These are phyloP conservation scores for Calonectria pseudoreteaudii DNA, from an alignment of 2,329 filamentous ascomycete genomes.

Conservation along the genomic window DNA sequence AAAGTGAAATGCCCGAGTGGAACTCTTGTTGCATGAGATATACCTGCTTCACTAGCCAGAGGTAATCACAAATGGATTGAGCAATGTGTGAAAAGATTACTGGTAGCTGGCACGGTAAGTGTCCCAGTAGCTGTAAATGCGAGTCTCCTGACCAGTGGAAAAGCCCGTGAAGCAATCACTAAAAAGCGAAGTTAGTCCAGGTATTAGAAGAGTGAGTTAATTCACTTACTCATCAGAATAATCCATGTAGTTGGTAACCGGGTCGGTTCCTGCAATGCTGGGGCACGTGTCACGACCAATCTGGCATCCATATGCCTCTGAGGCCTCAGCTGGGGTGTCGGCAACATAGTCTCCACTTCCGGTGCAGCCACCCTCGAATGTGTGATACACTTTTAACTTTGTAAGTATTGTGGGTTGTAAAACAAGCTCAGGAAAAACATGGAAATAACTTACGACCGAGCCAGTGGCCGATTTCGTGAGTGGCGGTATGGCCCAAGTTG, in stretches of 20 bases:
- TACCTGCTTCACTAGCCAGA: background rate
- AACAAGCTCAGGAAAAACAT: background rate
- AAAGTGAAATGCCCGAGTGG: background rate
- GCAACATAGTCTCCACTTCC: conserved; percentile 52
- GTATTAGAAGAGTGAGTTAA: fast-evolving
- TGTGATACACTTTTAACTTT: conserved; percentile 49
- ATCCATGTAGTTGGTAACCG: conserved; percentile 54
- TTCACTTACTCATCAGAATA: conserved; percentile 55
- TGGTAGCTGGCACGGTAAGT: conserved; percentile 29
- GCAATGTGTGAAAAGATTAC: background rate
- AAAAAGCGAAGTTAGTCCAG: background rate
- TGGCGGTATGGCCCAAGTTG: conserved; percentile 43
- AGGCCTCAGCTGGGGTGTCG: conserved; percentile 55
- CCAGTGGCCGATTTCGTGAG: conserved; percentile 56
- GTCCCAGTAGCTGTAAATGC: conserved; percentile 38
- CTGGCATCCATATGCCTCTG: conserved; percentile 50
- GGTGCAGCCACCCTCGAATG: conserved; percentile 51
- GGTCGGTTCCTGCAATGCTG: conserved; percentile 45
- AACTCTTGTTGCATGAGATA: background rate
- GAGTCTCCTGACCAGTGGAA: conserved; percentile 35
- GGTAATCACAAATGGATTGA: no score
- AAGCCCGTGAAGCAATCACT: conserved; percentile 41
- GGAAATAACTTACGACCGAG: conserved; percentile 44
- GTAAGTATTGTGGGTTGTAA: background rate
- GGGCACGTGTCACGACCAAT: conserved; percentile 49